These are phyloP conservation scores for Fragilaria radians DNA, from an alignment of 108 stramenopile species.

Conservation along the genomic window DNA sequence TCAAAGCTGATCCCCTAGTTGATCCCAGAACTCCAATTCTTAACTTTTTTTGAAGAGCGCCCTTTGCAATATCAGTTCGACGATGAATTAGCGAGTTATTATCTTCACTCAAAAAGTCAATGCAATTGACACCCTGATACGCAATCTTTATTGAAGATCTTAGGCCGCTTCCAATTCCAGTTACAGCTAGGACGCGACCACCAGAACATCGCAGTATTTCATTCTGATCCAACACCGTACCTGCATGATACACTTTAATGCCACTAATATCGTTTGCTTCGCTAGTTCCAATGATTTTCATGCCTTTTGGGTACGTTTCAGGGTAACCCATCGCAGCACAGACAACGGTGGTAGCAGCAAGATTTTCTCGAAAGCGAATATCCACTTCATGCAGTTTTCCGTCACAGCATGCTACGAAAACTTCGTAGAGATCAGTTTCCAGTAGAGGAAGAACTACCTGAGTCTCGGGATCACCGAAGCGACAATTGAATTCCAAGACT, in stretches of 20 bases:
- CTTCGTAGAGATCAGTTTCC: slow-evolving; percentile 87
- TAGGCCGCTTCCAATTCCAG: slow-evolving; percentile 78
- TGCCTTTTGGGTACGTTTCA: slow-evolving; percentile 92
- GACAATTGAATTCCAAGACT: slow-evolving; percentile 97
- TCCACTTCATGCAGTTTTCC: slow-evolving; percentile 73
- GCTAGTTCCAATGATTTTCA: slow-evolving; percentile 82
- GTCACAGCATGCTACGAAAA: slow-evolving; percentile 90
- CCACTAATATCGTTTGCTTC: slow-evolving; percentile 45
- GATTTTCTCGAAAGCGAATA: slow-evolving; percentile 78
- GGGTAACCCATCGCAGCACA: slow-evolving; percentile 94
- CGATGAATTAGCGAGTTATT: slow-evolving; percentile 55
- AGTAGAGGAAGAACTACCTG: slow-evolving; percentile 97
- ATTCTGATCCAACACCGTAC: slow-evolving; percentile 67
- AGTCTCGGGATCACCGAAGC: slow-evolving; percentile 99
- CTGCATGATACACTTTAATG: slow-evolving; percentile 96
- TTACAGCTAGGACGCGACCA: slow-evolving; percentile 95
- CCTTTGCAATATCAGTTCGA: slow-evolving; percentile 83
- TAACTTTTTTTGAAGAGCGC: slow-evolving; percentile 70
- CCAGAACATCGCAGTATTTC: slow-evolving; percentile 79
- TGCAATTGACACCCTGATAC: slow-evolving; percentile 72
- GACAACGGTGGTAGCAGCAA: slow-evolving; percentile 89
- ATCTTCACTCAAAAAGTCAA: slow-evolving; percentile 51
- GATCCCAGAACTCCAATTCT: slow-evolving; percentile 93
- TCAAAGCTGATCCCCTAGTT: slow-evolving; percentile 90
- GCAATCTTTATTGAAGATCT: slow-evolving; percentile 74